These are phyloP conservation scores for Vitis hybrid DNA, from an alignment of 177 flowering plant species.

Conservation along the genomic window DNA sequence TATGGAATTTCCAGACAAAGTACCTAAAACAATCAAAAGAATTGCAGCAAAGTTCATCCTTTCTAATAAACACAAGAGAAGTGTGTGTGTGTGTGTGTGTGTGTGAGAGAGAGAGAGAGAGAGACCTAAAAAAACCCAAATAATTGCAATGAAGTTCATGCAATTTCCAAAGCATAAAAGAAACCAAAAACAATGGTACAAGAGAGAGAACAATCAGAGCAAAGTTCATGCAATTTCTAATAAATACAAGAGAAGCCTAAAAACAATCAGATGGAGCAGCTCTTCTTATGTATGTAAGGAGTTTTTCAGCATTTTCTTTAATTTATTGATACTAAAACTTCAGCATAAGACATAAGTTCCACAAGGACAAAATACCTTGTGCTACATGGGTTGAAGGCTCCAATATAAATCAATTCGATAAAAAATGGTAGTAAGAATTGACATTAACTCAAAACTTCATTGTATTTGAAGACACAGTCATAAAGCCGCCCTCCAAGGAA, in stretches of 20 bases:
- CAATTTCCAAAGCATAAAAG: no score
- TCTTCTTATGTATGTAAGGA: no score
- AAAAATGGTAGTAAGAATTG: constrained; percentile 1
- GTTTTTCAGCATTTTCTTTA: not conserved
- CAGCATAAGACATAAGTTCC: not conserved
- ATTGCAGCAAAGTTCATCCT: no score
- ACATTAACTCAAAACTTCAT: constrained; percentile 42
- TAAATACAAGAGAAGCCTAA: no score
- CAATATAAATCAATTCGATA: not conserved
- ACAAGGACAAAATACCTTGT: not conserved
- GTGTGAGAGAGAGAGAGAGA: not conserved
- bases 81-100: no score
- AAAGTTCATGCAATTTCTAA: no score
- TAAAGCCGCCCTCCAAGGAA: constrained; percentile 96
- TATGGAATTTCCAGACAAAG: not conserved
- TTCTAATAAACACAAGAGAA: no score
- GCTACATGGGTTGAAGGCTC: not conserved
- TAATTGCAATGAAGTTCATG: no score
- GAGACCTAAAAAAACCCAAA: no score
- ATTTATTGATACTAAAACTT: not conserved
- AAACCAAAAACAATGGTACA: no score
- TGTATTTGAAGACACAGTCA: constrained; percentile 95
- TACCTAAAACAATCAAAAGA: not conserved
- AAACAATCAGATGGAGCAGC: no score
- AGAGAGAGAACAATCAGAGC: no score